phyloP scores from a whole-genome alignment of 148 eudicot species.

The Chenopodium album region DNA sequence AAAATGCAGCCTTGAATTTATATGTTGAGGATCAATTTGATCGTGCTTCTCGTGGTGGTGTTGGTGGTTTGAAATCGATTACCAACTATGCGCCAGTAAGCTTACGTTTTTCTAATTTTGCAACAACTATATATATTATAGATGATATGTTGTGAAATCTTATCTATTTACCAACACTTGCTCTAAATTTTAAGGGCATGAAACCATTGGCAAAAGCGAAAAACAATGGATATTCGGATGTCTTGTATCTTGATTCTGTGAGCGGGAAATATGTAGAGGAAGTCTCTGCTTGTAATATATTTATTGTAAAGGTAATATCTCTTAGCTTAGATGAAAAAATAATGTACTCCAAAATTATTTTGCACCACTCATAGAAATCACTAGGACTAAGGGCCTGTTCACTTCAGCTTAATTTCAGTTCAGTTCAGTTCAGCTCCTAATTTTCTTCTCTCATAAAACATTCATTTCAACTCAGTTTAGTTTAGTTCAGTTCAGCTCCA shows the following conservation, averaged over 20 bases:
- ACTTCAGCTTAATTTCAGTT: too few relatives aligned
- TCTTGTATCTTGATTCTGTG: slow-evolving; percentile 71
- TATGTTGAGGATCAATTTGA: slow-evolving; percentile 68
- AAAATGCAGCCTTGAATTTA: slow-evolving; percentile 60
- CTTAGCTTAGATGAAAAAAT: neutral
- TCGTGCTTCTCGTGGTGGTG: slow-evolving; percentile 80
- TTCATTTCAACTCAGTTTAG: too few relatives aligned
- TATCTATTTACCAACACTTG: neutral
- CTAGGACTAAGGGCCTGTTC: too few relatives aligned
- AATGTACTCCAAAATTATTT: too few relatives aligned
- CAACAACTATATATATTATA: too few relatives aligned
- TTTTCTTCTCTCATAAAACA: too few relatives aligned
- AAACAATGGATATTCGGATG: slow-evolving; percentile 76
- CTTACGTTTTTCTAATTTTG: neutral
- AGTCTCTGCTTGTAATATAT: slow-evolving; percentile 70
- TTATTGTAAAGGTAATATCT: slow-evolving; percentile 67
- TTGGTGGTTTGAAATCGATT: slow-evolving; percentile 78
- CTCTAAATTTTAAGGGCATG: slow-evolving; percentile 38
- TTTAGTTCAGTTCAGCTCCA: too few relatives aligned
- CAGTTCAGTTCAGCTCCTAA: too few relatives aligned
- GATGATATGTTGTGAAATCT: too few relatives aligned
- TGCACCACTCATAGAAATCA: too few relatives aligned
- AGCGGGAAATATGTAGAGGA: slow-evolving; percentile 68
- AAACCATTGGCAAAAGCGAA: slow-evolving; percentile 61
- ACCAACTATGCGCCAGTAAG: slow-evolving; percentile 81